Base-by-base conservation (phyloP, 2,329 filamentous ascomycete species). In the Fusarium tupiense region DNA sequence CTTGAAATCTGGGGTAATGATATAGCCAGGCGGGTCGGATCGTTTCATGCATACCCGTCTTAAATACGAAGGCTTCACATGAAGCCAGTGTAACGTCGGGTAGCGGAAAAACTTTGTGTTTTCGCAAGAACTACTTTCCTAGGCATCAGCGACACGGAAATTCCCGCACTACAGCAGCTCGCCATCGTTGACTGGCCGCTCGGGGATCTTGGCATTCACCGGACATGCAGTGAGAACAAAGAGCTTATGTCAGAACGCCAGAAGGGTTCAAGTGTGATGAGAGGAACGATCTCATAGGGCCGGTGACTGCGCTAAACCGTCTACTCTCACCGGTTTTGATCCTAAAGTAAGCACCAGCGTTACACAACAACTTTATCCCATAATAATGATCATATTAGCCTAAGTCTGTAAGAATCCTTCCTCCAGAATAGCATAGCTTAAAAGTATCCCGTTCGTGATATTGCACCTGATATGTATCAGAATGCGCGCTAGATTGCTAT, bases 1-100 rank as follows among this genome's bases (percentile, higher is more conserved):
- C 0, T 17, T 17, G 14, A n/a, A n/a, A 4, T 8, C 26, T n/a
- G 26, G 10, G 20, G 26, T 22, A 0, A 22, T 29, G 9, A 0
- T 16, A 3, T 49, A n/a, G 10, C 7, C 2, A 8, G 26, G 20
- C 26, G 13, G 26, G 26, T 12, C 46, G 9, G 4, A 26, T 22
- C 26, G 20, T 17, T 22, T 31, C 20, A 31, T 8, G 9, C 9
- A 22, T 17, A 31, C 46, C 26, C 4, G 26, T 6, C 46, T 49
- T 49, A n/a, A 2, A 17, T 49, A 8, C 2, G 20, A 17, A 31
- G 4, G 6, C 3, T 11, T 49, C 20, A 12, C 19, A 17, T 6
- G 8, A 22, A 16, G 1, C 20, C 13, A 16, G 26, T 3, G 3
- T 47, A 11, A 11, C 26, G 2, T 29, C 16, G 8, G 4, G 22